Base-by-base conservation (phyloP, 2,329 filamentous ascomycete genomes). In the Rhexocercosporidium sp. region DNA sequence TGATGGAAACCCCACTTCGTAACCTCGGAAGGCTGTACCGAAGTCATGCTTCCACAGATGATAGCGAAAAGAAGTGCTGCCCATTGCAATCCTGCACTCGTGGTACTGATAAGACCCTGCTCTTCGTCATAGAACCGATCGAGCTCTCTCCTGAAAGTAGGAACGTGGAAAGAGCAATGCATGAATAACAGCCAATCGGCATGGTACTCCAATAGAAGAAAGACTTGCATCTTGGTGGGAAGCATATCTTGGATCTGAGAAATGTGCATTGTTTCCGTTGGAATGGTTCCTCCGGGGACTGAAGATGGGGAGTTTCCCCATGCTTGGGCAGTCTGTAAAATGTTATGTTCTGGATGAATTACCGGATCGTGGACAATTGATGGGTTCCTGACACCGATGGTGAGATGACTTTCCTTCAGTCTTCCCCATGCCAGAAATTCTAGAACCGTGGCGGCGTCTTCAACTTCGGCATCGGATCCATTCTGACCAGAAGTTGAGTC, bases 401-500 rank as follows among this genome's bases (percentile, higher is more conserved):
- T 47, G 69, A 76, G n/a, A 62, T 69, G 47, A 69, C 73, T 27
- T 29, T 83, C 79, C 69, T 84, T 84, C 41, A 78, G 76, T 18
- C 82, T 78, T 9, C 82, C 82, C 82, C 82, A 84, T 1, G 82
- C 81, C 1, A 83, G 75, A 54, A 83, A 84, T 64, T 84, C 82
- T 0, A 84, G 77, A 3, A 83, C 80, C 2, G 82, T 82, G 1
- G 81, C 82, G 1, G 81, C 81, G 71, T 82, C 81, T 68, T 76
- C 77, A 64, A 72, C 75, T 60, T 74, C 75, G 1, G 77, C 72
- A 63, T 77, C 77, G n/a, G 74, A 67, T 5, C 60, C 62, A 31
- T 62, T 64, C 31, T 71, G 51, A 29, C 65, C 60, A 54, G 68
- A 47, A 57, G 29, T 64, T 29, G 62, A 62, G 12, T 67, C 67